Conservation (phyloP, 495 filamentous ascomycete species). For the Daldinia decipiens region DNA sequence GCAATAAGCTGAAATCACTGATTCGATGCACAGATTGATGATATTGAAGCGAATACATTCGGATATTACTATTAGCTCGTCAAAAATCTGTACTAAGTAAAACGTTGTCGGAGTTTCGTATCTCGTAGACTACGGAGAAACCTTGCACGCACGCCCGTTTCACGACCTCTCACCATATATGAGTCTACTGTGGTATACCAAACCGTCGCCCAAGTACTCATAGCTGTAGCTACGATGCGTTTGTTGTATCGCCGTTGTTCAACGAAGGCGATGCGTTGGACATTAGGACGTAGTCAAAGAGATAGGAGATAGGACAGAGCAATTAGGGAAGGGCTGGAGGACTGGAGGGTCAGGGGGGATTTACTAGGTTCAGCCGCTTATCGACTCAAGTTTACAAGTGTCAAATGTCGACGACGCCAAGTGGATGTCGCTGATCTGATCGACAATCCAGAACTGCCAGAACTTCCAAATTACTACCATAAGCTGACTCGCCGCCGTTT, state of each 20-base stretch:
- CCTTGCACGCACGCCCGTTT: slow-evolving; percentile 1
- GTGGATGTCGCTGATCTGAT: slow-evolving; percentile 38
- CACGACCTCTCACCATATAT: slow-evolving; percentile 8
- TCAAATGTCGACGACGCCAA: slow-evolving; percentile 12
- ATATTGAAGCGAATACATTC: not conserved
- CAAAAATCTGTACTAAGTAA: not conserved
- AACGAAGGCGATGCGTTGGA: not conserved
- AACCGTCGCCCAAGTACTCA: not conserved
- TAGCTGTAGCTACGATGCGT: not conserved
- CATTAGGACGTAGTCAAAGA: not conserved
- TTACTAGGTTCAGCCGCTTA: slow-evolving; percentile 17
- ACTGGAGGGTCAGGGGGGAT: not conserved
- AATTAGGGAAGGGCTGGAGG: no score
- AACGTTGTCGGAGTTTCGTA: not conserved
- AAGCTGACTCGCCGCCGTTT: slow-evolving; percentile 41
- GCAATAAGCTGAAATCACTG: not conserved
- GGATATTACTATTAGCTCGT: not conserved
- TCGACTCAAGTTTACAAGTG: not conserved
- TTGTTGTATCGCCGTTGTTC: slow-evolving; percentile 6
- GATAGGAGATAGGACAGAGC: not conserved
- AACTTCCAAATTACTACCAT: slow-evolving; percentile 16
- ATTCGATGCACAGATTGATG: not conserved
- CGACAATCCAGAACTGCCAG: slow-evolving; percentile 29
- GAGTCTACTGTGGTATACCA: not conserved
- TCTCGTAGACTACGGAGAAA: slow-evolving; percentile 13